Evolutionary conservation across 1,139 yeast genomes (phyloP), one percentile per base, ranked within the genome.

Genomic region (Wickerhamomyces sp.): DNA sequence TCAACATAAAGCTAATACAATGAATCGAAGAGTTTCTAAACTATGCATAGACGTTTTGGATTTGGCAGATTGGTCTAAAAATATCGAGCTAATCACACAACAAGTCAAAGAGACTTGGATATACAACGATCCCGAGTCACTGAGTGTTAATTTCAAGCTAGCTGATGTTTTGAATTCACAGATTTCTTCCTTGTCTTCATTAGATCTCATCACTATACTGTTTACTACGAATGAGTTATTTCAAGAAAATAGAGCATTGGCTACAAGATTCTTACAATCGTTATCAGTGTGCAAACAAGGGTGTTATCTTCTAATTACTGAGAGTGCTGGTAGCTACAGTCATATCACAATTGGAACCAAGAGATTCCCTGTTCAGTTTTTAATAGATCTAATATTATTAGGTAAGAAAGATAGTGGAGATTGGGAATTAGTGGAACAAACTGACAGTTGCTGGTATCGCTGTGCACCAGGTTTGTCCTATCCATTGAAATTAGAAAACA

Each of bases 301-400:
- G 0, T 62, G 87, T 15, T 61, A 74, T 27, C 62, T 88, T 28
- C 66, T 88, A 35, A 77, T 88, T 29, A 78, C 87, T 2, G 96
- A 88, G 55, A 82, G 94, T 63, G 96, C 96, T 0, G 96, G 96
- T 0, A 84, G 95, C 4, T 88, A 81, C 59, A 85, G 95, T 1
- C 82, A 86, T 54, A 83, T 88, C 33, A 74, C 78, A 2, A 72
- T 88, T 28, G 96, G 96, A 1, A 62, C 76, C 22, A 85, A 81
- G 55, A 74, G 68, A 48, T 88, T 88, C 63, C 96, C 96, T 0
- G 82, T 88, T 2, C 90, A 86, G 50, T 86, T 83, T 51, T 67
- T 88, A 36, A 69, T 88, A 8, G 95, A 88, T 55, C 85, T 83
- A 36, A 70, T 86, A 1, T 63, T 88, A 28, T 63, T 76, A 27